phyloP scores from a whole-genome alignment of 2,329 filamentous ascomycete genomes.

The Paracoccidioides lutzii region DNA sequence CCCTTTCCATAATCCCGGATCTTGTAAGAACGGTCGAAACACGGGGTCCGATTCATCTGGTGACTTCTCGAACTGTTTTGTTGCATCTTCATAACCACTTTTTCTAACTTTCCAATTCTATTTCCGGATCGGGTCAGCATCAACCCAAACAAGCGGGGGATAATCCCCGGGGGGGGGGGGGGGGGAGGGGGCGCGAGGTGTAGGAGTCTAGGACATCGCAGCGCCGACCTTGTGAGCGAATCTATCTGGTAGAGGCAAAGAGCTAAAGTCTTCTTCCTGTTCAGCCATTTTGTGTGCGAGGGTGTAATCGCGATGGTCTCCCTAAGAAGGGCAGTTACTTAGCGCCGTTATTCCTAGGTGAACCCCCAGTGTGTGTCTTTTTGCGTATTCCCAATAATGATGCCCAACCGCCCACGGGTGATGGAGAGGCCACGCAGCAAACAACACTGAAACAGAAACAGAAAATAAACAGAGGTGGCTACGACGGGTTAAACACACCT shows the following conservation, averaged over 20 bases:
- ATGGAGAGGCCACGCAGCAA: background rate
- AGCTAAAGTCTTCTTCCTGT: slow-evolving; percentile 68
- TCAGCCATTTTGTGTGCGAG: slow-evolving; percentile 52
- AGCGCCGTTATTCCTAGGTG: background rate
- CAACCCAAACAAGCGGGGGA: background rate
- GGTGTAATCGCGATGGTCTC: background rate
- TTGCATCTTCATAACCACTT: slow-evolving; percentile 82
- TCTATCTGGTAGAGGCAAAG: slow-evolving; percentile 63
- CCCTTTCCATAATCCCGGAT: slow-evolving; percentile 77
- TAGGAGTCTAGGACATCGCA: background rate
- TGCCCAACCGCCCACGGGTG: background rate
- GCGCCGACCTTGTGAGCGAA: slow-evolving; percentile 62
- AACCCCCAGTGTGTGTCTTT: background rate
- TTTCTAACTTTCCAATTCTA: slow-evolving; percentile 96
- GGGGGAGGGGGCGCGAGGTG: too few species aligned
- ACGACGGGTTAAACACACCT: background rate
- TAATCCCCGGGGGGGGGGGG: background rate
- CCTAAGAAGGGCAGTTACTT: background rate
- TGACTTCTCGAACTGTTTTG: slow-evolving; percentile 72
- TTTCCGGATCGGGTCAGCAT: background rate
- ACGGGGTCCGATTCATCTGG: slow-evolving; percentile 74
- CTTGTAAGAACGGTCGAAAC: slow-evolving; percentile 77
- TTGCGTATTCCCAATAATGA: background rate
- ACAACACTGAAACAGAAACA: background rate
- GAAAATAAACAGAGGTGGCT: background rate